phyloP scores from a whole-genome alignment of 2,329 filamentous ascomycete genomes.

The Cytospora schulzeri region DNA sequence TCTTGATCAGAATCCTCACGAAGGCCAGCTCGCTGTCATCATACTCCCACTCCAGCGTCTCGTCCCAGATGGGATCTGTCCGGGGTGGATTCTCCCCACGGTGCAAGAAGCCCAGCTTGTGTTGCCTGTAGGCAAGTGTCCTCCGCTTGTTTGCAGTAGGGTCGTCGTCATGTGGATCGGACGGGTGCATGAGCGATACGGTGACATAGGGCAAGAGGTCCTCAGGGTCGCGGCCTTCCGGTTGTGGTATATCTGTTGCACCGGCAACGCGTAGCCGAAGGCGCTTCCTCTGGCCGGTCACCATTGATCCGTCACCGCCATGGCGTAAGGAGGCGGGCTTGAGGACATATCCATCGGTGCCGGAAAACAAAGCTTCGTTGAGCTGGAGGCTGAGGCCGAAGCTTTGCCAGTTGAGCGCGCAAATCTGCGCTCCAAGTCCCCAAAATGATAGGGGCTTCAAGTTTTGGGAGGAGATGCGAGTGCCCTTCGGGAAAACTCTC shows the following conservation, averaged over 20 bases:
- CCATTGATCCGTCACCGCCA: constrained; percentile 51
- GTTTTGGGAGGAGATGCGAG: constrained; percentile 67
- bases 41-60: constrained; percentile 68
- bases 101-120: constrained; percentile 57
- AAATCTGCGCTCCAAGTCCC: constrained; percentile 69
- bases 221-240: constrained; percentile 50
- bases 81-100: constrained; percentile 58
- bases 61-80: constrained; percentile 67
- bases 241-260: constrained; percentile 62
- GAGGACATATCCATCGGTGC: constrained; percentile 65
- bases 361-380: constrained; percentile 68
- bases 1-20: constrained; percentile 66
- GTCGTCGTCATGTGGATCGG: constrained; percentile 48
- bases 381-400: constrained; percentile 68
- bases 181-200: constrained; percentile 63
- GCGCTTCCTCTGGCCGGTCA: constrained; percentile 39
- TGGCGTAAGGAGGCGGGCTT: constrained; percentile 63
- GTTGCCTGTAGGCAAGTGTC: constrained; percentile 60
- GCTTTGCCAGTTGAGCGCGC: constrained; percentile 70
- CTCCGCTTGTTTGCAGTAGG: constrained; percentile 55
- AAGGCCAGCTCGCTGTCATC: constrained; percentile 69
- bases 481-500: constrained; percentile 71
- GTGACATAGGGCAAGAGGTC: constrained; percentile 67
- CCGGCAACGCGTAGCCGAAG: constrained; percentile 63
- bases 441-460: constrained; percentile 65